phyloP scores from a whole-genome alignment of 1,139 yeast genomes.

The Geotrichum cucujoidarum region DNA sequence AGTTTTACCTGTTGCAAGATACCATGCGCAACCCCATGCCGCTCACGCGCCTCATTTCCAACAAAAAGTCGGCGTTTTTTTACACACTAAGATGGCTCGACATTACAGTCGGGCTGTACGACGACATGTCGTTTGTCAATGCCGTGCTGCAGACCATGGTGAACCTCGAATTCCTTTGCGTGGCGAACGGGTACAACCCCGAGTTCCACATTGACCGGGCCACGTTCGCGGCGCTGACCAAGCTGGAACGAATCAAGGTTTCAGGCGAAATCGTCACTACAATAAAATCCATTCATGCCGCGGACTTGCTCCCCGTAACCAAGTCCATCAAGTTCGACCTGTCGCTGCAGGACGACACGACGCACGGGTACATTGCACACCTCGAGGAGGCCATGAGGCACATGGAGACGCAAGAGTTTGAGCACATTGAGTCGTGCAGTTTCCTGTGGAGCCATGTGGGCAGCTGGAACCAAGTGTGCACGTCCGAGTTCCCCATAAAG shows the following conservation, averaged over 20 bases:
- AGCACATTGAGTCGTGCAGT: conserved; percentile 7
- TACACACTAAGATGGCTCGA: conserved; percentile 8
- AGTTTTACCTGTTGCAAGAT: conserved; percentile 12
- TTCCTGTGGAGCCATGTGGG: conserved; percentile 13
- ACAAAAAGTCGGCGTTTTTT: conserved; percentile 3
- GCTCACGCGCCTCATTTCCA: conserved; percentile 4
- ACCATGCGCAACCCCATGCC: conserved; percentile 11
- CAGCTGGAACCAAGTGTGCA: conserved; percentile 11
- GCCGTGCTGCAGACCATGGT: conserved; percentile 1
- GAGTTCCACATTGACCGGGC: background rate
- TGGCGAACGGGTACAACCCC: background rate
- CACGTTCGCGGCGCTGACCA: conserved; percentile 8
- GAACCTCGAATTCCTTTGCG: conserved; percentile 7
- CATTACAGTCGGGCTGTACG: background rate
- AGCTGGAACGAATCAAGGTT: conserved; percentile 8
- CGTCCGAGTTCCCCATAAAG: conserved; percentile 1
- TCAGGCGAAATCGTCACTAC: conserved; percentile 11
- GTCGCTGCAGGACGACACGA: conserved; percentile 8
- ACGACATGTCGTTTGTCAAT: background rate
- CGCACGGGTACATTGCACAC: background rate
- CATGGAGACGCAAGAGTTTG: conserved; percentile 1
- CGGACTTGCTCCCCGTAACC: conserved; percentile 6
- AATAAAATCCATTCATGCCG: conserved; percentile 3
- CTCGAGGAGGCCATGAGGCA: conserved; percentile 2
- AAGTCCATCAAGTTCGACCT: conserved; percentile 10